Evolutionary conservation across 2,329 filamentous ascomycete species (phyloP).

Genomic region (Xylariaceae sp.): DNA sequence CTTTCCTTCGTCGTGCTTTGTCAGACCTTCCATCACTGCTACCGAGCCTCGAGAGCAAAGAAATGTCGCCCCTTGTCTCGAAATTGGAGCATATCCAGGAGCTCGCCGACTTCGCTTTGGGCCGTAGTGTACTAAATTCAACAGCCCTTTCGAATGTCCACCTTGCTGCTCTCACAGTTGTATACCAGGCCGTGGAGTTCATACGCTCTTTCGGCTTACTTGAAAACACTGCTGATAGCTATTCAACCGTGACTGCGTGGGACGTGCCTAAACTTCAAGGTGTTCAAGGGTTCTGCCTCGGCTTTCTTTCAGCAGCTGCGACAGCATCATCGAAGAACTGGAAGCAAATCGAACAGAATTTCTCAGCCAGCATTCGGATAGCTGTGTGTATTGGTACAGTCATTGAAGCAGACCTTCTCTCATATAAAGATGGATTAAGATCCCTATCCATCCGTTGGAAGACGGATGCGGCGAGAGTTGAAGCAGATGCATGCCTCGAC

Average conservation of each 20-base stretch:
- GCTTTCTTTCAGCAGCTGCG: slow-evolving; percentile 6
- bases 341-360: background rate
- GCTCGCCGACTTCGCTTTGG: slow-evolving; percentile 5
- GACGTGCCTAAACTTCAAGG: background rate
- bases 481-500: slow-evolving; percentile 1
- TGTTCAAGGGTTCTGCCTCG: slow-evolving; percentile 12
- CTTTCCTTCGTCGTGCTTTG: background rate
- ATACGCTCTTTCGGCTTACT: background rate
- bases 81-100: slow-evolving; percentile 7
- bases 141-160: slow-evolving; percentile 10
- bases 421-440: background rate
- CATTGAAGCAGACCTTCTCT: background rate
- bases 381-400: slow-evolving; percentile 3
- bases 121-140: background rate
- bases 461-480: background rate
- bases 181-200: slow-evolving; percentile 9
- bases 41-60: background rate
- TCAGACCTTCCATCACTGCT: background rate
- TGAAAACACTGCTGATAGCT: background rate
- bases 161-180: slow-evolving; percentile 4
- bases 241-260: background rate
- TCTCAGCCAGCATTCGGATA: background rate
- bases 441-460: slow-evolving; percentile 13
- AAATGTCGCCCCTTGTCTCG: background rate
- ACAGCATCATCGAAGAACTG: background rate